Conservation (phyloP, 371 early-diverging fungal genomes). For the Mucor piriformis region DNA sequence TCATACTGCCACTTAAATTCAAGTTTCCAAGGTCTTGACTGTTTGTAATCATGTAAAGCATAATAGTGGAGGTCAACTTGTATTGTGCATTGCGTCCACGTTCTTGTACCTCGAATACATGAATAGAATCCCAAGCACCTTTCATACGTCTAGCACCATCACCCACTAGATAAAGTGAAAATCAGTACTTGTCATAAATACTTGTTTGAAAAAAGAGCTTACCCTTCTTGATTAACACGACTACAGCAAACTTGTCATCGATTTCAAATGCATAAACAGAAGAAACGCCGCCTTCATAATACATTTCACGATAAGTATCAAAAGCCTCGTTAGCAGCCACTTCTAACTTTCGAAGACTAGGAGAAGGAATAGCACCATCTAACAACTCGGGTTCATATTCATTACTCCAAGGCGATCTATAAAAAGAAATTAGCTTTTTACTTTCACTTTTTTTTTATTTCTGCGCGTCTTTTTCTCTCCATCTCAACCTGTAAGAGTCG, state of each 20-base stretch:
- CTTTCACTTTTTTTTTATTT: not conserved
- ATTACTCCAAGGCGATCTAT: constrained; percentile 95
- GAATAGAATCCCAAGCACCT: constrained; percentile 99
- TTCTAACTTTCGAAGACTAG: constrained; percentile 86
- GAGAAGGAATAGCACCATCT: constrained; percentile 82
- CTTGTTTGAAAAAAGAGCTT: too few species aligned
- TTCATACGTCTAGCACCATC: constrained; percentile 71
- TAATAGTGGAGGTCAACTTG: constrained; percentile 93
- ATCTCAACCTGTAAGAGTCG: constrained; percentile 84
- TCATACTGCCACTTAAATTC: constrained; percentile 92
- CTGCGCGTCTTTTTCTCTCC: not conserved
- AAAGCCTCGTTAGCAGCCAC: constrained; percentile 94
- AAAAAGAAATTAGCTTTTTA: not conserved
- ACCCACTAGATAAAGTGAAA: constrained; percentile 60
- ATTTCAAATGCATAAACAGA: constrained; percentile 84
- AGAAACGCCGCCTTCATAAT: constrained; percentile 96
- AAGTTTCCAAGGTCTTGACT: constrained; percentile 73
- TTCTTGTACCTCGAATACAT: constrained; percentile 90
- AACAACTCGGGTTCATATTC: constrained; percentile 88
- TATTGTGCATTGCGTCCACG: constrained; percentile 86
- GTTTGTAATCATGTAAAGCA: constrained; percentile 86
- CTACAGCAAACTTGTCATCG: constrained; percentile 93
- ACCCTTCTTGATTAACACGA: constrained; percentile 95
- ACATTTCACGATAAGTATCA: constrained; percentile 93
- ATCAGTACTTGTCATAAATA: too few species aligned